These are phyloP conservation scores for Aspergillus pseudonomiae DNA, from an alignment of 2,329 filamentous ascomycete species.

Conservation along the genomic window DNA sequence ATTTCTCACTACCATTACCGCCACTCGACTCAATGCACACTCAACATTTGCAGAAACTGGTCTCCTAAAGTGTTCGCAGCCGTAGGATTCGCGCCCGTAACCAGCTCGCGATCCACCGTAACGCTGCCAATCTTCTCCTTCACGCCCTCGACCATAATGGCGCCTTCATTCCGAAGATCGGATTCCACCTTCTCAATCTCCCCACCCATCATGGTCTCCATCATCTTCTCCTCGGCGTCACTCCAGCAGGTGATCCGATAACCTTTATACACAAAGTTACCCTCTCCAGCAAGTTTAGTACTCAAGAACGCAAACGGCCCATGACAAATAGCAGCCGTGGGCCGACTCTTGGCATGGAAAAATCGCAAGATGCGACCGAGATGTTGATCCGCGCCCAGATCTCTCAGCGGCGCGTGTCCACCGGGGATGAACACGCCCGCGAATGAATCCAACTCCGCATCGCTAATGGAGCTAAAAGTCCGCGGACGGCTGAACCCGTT, in stretches of 20 bases:
- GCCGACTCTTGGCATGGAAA: slow-evolving; percentile 46
- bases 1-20: no score
- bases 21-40: slow-evolving; percentile 16
- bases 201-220: slow-evolving; percentile 49
- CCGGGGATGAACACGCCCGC: slow-evolving; percentile 50
- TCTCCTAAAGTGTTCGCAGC: slow-evolving; percentile 36
- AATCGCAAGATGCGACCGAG: slow-evolving; percentile 47
- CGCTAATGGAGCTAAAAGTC: slow-evolving; percentile 42
- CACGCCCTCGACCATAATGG: slow-evolving; percentile 48
- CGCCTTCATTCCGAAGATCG: slow-evolving; percentile 43
- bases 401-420: slow-evolving; percentile 48
- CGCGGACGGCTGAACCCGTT: slow-evolving; percentile 46
- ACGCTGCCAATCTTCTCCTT: slow-evolving; percentile 45
- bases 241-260: slow-evolving; percentile 52
- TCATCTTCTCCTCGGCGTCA: slow-evolving; percentile 50
- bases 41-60: slow-evolving; percentile 38
- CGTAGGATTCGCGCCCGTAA: slow-evolving; percentile 38
- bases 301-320: slow-evolving; percentile 51
- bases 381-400: slow-evolving; percentile 46
- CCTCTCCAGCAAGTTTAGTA: slow-evolving; percentile 40
- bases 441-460: slow-evolving; percentile 44
- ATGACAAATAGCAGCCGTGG: slow-evolving; percentile 52
- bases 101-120: slow-evolving; percentile 47
- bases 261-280: slow-evolving; percentile 48
- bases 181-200: slow-evolving; percentile 49